Conservation (phyloP, 441 rosid genomes). For the Euphorbia neoarborescens region DNA sequence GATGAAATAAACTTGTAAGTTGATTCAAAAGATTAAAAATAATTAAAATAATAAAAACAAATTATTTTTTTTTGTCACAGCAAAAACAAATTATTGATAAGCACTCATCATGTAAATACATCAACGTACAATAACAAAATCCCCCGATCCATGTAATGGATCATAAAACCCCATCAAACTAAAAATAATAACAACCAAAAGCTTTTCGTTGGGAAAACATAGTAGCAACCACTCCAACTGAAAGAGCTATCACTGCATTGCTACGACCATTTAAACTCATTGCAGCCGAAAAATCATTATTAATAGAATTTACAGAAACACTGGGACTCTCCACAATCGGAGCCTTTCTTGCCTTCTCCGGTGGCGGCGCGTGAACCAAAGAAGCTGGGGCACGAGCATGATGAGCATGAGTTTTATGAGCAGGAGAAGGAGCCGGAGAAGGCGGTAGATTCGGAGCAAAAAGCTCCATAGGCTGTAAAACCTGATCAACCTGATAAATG, state of each 20-base stretch:
- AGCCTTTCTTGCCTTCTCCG: conserved; percentile 38
- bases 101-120: not conserved
- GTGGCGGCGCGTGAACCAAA: conserved; percentile 44
- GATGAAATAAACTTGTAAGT: too few species aligned
- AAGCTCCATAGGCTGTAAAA: conserved; percentile 55
- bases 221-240: conserved; percentile 18
- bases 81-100: not conserved
- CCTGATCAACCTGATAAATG: conserved; percentile 60
- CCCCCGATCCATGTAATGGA: not conserved
- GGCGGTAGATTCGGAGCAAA: conserved; percentile 58
- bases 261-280: conserved; percentile 11
- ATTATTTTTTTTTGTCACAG: too few species aligned
- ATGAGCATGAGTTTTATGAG: not conserved
- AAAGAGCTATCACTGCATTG: conserved; percentile 16
- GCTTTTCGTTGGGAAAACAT: not conserved
- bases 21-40: too few species aligned
- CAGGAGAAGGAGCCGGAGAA: conserved; percentile 33
- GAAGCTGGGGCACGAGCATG: not conserved
- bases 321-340: conserved; percentile 28
- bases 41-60: too few species aligned
- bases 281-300: conserved; percentile 36
- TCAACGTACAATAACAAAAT: not conserved
- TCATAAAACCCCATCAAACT: not conserved
- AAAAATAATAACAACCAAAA: not conserved
- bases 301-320: conserved; percentile 29